These are phyloP conservation scores for Ottelia alismoides DNA, from an alignment of 106 monocot genomes.

Conservation along the genomic window DNA sequence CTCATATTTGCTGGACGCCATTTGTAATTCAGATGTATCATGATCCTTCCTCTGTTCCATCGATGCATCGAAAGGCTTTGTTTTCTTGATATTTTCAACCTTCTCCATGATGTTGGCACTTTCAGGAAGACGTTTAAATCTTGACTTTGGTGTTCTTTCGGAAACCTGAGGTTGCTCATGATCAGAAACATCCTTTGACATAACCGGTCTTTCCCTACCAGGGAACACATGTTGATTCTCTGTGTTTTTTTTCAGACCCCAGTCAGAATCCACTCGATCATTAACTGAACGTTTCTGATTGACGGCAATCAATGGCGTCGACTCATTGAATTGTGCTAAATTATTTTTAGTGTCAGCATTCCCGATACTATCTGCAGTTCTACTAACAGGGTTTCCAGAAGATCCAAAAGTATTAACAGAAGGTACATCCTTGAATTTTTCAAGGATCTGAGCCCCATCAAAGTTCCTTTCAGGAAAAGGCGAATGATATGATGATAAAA, in stretches of 20 bases:
- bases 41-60: slow-evolving; percentile 14
- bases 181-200: slow-evolving; percentile 6
- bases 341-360: slow-evolving; percentile 7
- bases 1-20: neutral
- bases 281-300: slow-evolving; percentile 8
- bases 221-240: neutral
- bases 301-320: slow-evolving; percentile 5
- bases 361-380: slow-evolving; percentile 10
- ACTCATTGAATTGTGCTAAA: slow-evolving; percentile 10
- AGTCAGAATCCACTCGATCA: slow-evolving; percentile 1
- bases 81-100: neutral
- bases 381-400: too few species aligned
- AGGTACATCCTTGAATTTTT: slow-evolving; percentile 11
- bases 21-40: slow-evolving; percentile 4
- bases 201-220: neutral
- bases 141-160: slow-evolving; percentile 23
- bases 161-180: slow-evolving; percentile 10
- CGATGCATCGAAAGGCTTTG: too few species aligned
- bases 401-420: too few species aligned
- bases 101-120: neutral
- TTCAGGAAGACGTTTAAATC: slow-evolving; percentile 22
- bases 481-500: slow-evolving; percentile 13
- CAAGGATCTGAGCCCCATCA: slow-evolving; percentile 13
- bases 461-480: slow-evolving; percentile 20
- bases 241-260: neutral